Evolutionary conservation across 1,284 basidiomycete genomes (phyloP).

Genomic region (Rhodotorula glutinis): DNA sequence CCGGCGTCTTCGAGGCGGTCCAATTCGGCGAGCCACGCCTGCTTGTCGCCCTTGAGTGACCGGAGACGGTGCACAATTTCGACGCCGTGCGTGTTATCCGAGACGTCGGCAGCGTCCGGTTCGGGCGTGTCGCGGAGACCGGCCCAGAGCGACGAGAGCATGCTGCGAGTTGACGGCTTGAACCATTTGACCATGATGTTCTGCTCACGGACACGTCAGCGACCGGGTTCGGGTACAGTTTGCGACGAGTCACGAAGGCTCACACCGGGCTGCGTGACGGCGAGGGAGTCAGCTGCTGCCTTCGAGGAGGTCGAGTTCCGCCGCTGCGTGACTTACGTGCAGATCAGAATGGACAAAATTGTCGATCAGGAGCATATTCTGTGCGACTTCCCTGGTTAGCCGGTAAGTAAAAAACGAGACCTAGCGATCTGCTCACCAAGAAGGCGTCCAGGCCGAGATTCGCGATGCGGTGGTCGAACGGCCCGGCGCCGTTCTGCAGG

Average conservation of each 20-base stretch:
- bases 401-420: not conserved
- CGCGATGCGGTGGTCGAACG: constrained; percentile 84
- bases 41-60: constrained; percentile 50
- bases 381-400: not conserved
- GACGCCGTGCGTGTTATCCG: constrained; percentile 40
- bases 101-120: constrained; percentile 49
- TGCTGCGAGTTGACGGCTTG: constrained; percentile 45
- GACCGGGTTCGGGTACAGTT: not conserved
- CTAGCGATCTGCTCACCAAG: constrained; percentile 58
- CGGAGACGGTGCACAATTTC: constrained; percentile 65
- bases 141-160: constrained; percentile 40
- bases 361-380: constrained; percentile 97
- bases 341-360: constrained; percentile 97
- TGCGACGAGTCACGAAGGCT: not conserved
- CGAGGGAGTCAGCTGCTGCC: constrained; percentile 47
- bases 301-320: too few species aligned
- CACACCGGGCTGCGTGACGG: constrained; percentile 9
- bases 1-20: constrained; percentile 64
- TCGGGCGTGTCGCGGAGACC: constrained; percentile 54
- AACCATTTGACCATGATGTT: constrained; percentile 47
- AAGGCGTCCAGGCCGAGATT: constrained; percentile 94
- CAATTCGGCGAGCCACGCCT: constrained; percentile 71
- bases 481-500: constrained; percentile 81
- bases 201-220: constrained; percentile 16
- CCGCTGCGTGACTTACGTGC: constrained; percentile 50